Conservation (phyloP, 177 flowering plant genomes). For the Vitis hybrid region DNA sequence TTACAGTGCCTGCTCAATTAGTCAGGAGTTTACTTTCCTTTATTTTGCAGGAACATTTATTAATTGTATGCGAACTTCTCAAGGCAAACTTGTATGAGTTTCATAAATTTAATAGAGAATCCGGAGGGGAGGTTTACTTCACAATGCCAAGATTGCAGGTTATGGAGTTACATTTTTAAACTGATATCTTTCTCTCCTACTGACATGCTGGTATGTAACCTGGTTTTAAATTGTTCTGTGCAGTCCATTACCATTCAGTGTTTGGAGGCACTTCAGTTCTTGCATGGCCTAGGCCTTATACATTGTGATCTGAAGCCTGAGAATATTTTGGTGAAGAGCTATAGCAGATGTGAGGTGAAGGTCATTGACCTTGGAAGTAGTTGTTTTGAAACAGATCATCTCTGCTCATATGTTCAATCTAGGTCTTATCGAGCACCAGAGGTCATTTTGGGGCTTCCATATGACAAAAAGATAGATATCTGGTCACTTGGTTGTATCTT, state of each 20-base stretch:
- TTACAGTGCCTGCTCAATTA: neutral
- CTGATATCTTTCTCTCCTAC: neutral
- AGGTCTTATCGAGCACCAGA: conserved; percentile 98
- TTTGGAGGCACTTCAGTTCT: conserved; percentile 88
- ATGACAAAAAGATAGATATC: conserved; percentile 91
- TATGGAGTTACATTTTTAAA: conserved; percentile 15
- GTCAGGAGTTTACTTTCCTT: neutral
- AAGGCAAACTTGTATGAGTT: conserved; percentile 98
- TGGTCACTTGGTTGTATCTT: conserved; percentile 99
- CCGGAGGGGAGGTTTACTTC: conserved; percentile 98
- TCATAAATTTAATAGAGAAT: conserved; percentile 96
- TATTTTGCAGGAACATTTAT: conserved; percentile 81
- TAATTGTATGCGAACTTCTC: conserved; percentile 97
- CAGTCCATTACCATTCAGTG: conserved; percentile 98
- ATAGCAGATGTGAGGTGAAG: conserved; percentile 97
- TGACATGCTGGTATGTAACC: conserved; percentile 8
- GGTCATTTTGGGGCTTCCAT: conserved; percentile 91
- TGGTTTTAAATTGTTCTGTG: conserved; percentile 22
- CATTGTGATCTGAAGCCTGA: conserved; percentile 99
- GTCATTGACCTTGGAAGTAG: conserved; percentile 99
- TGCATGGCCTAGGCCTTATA: conserved; percentile 95
- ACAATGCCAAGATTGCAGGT: conserved; percentile 99
- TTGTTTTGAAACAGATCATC: conserved; percentile 96
- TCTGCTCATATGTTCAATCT: conserved; percentile 96
- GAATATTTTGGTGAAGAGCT: conserved; percentile 95